Evolutionary conservation across 2,329 filamentous ascomycete species (phyloP).

Genomic region (Epicoccum nigrum): DNA sequence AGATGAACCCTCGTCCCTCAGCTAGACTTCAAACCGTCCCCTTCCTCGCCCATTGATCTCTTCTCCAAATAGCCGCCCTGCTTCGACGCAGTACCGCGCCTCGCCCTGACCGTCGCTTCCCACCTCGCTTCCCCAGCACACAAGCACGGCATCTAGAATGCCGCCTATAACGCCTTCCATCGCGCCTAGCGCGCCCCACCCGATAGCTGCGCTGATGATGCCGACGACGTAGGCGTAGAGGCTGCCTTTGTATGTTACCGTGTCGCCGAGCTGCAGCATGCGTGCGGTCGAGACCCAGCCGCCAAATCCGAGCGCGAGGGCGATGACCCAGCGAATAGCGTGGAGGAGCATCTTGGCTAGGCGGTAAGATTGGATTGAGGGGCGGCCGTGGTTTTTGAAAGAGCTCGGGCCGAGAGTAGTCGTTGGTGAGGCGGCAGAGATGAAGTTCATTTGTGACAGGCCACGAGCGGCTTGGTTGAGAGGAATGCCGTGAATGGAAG

Average conservation of each 20-base stretch:
- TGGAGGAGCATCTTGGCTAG: slow-evolving; percentile 91
- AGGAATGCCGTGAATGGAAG: slow-evolving; percentile 88
- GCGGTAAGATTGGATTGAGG: slow-evolving; percentile 79
- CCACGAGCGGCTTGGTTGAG: slow-evolving; percentile 78
- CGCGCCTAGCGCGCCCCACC: slow-evolving; percentile 88
- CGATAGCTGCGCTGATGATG: slow-evolving; percentile 89
- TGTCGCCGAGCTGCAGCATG: slow-evolving; percentile 68
- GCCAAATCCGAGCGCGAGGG: slow-evolving; percentile 85
- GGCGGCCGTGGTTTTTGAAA: slow-evolving; percentile 50
- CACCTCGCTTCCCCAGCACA: slow-evolving; percentile 91
- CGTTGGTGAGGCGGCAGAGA: slow-evolving; percentile 74
- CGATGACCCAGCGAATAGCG: slow-evolving; percentile 89
- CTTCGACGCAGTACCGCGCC: slow-evolving; percentile 86
- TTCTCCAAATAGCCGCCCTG: slow-evolving; percentile 82
- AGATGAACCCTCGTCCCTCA: too few species aligned
- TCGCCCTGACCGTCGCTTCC: slow-evolving; percentile 62
- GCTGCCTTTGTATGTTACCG: slow-evolving; percentile 67
- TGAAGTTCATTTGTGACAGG: slow-evolving; percentile 80
- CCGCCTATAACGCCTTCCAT: slow-evolving; percentile 89
- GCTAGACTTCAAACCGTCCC: slow-evolving; percentile 35
- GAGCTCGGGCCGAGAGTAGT: slow-evolving; percentile 62
- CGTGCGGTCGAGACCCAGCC: slow-evolving; percentile 96
- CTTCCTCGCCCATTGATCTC: slow-evolving; percentile 32
- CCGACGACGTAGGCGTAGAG: slow-evolving; percentile 95
- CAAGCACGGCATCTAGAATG: slow-evolving; percentile 84